Conservation (phyloP, 2,329 filamentous ascomycete species). For the Fusarium lyarnte region DNA sequence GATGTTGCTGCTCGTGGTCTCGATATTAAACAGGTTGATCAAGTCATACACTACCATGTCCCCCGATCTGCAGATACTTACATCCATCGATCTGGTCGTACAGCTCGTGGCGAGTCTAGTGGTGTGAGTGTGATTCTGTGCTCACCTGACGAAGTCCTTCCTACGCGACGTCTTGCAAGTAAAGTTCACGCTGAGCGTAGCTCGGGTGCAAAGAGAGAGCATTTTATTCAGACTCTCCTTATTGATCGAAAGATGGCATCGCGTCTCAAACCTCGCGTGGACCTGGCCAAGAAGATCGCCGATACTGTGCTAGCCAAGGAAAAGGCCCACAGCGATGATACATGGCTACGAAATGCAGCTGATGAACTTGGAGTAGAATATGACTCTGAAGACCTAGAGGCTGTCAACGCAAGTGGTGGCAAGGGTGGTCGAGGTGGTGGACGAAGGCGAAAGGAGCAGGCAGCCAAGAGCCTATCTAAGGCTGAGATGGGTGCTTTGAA, state of each 20-base stretch:
- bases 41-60: slow-evolving; percentile 95
- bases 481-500: slow-evolving; percentile 75
- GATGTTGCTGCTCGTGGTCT: slow-evolving; percentile 94
- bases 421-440: slow-evolving; percentile 76
- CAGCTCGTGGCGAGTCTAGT: slow-evolving; percentile 80
- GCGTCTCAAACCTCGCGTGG: slow-evolving; percentile 79
- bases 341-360: slow-evolving; percentile 84
- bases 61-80: slow-evolving; percentile 92
- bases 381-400: slow-evolving; percentile 87
- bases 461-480: slow-evolving; percentile 74
- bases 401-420: slow-evolving; percentile 74
- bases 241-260: slow-evolving; percentile 82
- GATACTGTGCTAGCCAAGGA: slow-evolving; percentile 87
- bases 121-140: slow-evolving; percentile 91
- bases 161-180: slow-evolving; percentile 82
- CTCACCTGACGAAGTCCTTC: slow-evolving; percentile 87
- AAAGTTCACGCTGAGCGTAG: slow-evolving; percentile 80
- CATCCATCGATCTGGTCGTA: slow-evolving; percentile 93
- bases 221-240: slow-evolving; percentile 82
- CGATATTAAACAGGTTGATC: slow-evolving; percentile 88
- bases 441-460: slow-evolving; percentile 78
- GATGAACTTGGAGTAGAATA: slow-evolving; percentile 96
- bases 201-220: slow-evolving; percentile 60
- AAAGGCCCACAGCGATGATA: slow-evolving; percentile 83
- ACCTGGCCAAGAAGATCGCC: slow-evolving; percentile 85